Evolutionary conservation across 345 rosid genomes (phyloP), one percentile per base, ranked within the genome.

Genomic region (Eucalyptus virginea): DNA sequence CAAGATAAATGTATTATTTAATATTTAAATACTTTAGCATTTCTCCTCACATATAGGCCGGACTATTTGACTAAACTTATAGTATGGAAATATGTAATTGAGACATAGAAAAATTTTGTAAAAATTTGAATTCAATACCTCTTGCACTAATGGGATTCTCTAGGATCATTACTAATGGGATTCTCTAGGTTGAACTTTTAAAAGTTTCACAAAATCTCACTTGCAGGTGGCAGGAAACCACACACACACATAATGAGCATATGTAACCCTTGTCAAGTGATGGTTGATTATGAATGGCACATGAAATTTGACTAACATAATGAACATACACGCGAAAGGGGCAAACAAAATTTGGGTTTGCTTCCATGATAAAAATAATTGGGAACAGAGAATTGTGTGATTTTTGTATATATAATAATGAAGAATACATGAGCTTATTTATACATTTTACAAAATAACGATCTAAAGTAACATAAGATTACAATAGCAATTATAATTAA

Each of bases 31-130:
- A 6, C 9, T 62, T 28, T 4, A 3, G 0, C 69, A 62, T 12
- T 62, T 62, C 34, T 30, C 1, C 18, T 62, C 17, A 28, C 18
- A 2, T 0, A 13, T 62, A 62, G 5, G 34, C 0, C 3, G 1
- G 16, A 60, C 15, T 13, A 13, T 30, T 62, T 51, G 56, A 0
- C 3, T 51, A 51, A 50, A 51, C 23, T 2, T 51, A 51, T 3
- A 51, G 23, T 51, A 51, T 51, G 56, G 4, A 62, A 62, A 62
- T 13, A 30, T 62, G 69, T 30, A 62, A 30, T 13, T 30, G 69
- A 62, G 69, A 62, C 8, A 28, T 7, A 62, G 0, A 60, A 51
- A 51, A 6, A 7, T 14, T n/a, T 26, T 30, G 34, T 28, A 62
- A 62, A 51, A 9, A 62, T 30, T 28, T 62, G 32, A 62, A 62